Conservation (phyloP, 202 grass and related monocot genomes). For the Dendrocalamus latiflorus region DNA sequence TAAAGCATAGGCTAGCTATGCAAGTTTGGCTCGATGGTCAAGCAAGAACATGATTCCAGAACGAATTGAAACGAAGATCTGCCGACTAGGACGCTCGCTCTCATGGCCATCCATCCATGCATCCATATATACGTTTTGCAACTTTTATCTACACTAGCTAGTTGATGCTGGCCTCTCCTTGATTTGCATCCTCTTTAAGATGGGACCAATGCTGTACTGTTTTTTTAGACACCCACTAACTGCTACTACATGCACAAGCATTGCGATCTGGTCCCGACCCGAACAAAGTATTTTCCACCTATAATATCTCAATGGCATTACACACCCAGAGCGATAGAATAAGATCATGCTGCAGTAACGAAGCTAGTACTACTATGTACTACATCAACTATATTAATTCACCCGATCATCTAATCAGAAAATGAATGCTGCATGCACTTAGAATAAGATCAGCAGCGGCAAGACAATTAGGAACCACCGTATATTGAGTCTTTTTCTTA, state of each 20-base stretch:
- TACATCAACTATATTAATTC: too few species aligned
- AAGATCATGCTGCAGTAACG: not conserved
- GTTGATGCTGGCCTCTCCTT: slow-evolving; percentile 7
- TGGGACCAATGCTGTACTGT: not conserved
- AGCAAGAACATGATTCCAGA: slow-evolving; percentile 31
- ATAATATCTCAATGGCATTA: not conserved
- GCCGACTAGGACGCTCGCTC: not conserved
- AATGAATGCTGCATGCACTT: too few species aligned
- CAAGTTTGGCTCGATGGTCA: slow-evolving; percentile 5
- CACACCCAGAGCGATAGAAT: not conserved
- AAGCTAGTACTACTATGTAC: too few species aligned
- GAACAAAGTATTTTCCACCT: not conserved
- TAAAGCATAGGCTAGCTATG: not conserved
- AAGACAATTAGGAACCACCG: too few species aligned
- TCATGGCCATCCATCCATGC: not conserved
- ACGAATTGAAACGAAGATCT: not conserved
- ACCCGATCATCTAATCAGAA: too few species aligned
- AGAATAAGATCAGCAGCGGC: too few species aligned
- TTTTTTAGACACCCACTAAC: not conserved
- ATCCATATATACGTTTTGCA: not conserved
- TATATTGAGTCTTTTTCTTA: too few species aligned
- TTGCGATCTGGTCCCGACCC: not conserved
- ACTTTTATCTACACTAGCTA: not conserved
- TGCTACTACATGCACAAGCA: not conserved
- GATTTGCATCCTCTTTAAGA: not conserved